Conservation (phyloP, 768 basidiomycete species). For the Lactarius sanguifluus region DNA sequence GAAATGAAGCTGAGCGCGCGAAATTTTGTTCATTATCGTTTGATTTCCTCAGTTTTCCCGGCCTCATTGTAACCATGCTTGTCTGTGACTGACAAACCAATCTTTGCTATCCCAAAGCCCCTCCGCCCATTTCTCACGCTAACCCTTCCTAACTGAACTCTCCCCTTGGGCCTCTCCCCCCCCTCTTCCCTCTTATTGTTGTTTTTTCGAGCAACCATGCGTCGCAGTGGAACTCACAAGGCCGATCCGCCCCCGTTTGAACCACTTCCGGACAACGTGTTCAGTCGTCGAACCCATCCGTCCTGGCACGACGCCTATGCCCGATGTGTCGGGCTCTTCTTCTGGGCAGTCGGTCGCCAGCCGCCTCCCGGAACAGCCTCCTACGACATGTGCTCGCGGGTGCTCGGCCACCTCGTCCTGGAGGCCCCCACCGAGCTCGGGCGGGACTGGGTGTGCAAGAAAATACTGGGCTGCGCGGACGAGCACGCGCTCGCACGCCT, state of each 20-base stretch:
- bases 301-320: slow-evolving; percentile 25
- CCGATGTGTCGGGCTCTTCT: slow-evolving; percentile 22
- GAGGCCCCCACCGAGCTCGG: slow-evolving; percentile 24
- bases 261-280: slow-evolving; percentile 22
- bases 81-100: not conserved
- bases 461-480: slow-evolving; percentile 23
- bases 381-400: slow-evolving; percentile 27
- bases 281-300: slow-evolving; percentile 13
- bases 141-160: not conserved
- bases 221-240: not conserved
- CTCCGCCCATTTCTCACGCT: not conserved
- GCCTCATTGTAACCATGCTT: slow-evolving; percentile 16
- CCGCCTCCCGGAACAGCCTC: slow-evolving; percentile 15
- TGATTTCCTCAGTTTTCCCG: not conserved
- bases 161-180: no score
- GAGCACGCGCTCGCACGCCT: slow-evolving; percentile 24
- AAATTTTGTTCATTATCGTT: not conserved
- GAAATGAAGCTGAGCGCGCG: not conserved
- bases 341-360: slow-evolving; percentile 27
- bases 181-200: not conserved
- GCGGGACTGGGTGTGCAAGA: slow-evolving; percentile 25
- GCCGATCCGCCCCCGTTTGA: slow-evolving; percentile 17
- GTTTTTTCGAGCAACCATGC: slow-evolving; percentile 5
- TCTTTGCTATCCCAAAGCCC: not conserved
- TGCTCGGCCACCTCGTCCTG: slow-evolving; percentile 24